These are phyloP conservation scores for Xanthoceras sorbifolium DNA, from an alignment of 345 rosid genomes.

Conservation along the genomic window DNA sequence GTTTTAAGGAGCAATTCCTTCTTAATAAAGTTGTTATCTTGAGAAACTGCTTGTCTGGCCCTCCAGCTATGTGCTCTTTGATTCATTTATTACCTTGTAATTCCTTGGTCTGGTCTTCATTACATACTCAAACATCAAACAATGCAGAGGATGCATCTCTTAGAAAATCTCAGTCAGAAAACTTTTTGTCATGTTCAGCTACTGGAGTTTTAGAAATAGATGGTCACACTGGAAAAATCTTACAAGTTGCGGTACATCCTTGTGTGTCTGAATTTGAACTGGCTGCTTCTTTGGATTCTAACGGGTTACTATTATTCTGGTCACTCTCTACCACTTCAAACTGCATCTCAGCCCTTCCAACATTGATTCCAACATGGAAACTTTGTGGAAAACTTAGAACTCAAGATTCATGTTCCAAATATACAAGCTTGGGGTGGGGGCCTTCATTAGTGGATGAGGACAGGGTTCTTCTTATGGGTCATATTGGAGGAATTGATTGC, in stretches of 20 bases:
- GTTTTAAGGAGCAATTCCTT: conserved; percentile 34
- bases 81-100: conserved; percentile 55
- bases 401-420: conserved; percentile 40
- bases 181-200: conserved; percentile 33
- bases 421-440: conserved; percentile 85
- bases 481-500: conserved; percentile 78
- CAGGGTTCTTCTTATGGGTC: conserved; percentile 66
- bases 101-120: conserved; percentile 56
- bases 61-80: conserved; percentile 63
- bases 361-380: conserved; percentile 59
- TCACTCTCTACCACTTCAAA: conserved; percentile 45
- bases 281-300: conserved; percentile 75
- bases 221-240: conserved; percentile 70
- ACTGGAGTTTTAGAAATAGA: conserved; percentile 44
- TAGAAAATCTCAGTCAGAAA: conserved; percentile 32
- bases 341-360: conserved; percentile 43
- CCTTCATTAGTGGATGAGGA: conserved; percentile 60
- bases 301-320: conserved; percentile 81
- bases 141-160: conserved; percentile 38
- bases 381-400: conserved; percentile 56
- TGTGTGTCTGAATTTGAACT: conserved; percentile 46
- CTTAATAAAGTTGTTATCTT: conserved; percentile 57
- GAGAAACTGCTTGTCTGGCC: conserved; percentile 55
- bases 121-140: conserved; percentile 38
- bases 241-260: conserved; percentile 69